A percentile compares a stretch with the other conserved stretches of the same genome.
Evolutionary conservation across 345 rosid genomes (phyloP).

Genomic region (Trapa incisa): DNA sequence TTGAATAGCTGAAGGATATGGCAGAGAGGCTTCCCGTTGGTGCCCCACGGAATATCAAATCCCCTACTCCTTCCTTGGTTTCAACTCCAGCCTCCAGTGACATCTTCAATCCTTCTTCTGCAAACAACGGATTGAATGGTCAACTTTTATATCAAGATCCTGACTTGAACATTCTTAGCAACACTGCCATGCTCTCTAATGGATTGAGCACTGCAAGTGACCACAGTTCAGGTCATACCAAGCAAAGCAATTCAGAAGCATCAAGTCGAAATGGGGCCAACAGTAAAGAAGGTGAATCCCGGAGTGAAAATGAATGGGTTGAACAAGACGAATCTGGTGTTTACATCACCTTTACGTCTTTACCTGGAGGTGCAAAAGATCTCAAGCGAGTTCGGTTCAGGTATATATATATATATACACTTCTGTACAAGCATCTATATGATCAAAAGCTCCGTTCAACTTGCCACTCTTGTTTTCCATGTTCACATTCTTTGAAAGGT

Average conservation of each 20-base stretch:
- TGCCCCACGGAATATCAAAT: constrained; percentile 32
- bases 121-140: constrained; percentile 23
- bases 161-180: constrained; percentile 31
- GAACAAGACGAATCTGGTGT: constrained; percentile 99
- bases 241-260: constrained; percentile 48
- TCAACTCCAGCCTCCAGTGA: constrained; percentile 42
- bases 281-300: constrained; percentile 52
- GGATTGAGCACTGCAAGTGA: constrained; percentile 36
- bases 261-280: constrained; percentile 43
- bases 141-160: constrained; percentile 26
- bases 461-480: neutral
- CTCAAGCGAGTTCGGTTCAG: constrained; percentile 98
- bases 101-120: constrained; percentile 28
- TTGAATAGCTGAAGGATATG: constrained; percentile 41
- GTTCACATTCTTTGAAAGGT: neutral
- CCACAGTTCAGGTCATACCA: constrained; percentile 32
- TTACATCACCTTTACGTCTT: constrained; percentile 77
- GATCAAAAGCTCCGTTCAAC: neutral
- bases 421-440: no score
- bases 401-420: constrained; percentile 15
- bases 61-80: constrained; percentile 44
- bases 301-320: constrained; percentile 71
- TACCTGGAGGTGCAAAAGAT: constrained; percentile 80
- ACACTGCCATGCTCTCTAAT: constrained; percentile 36
- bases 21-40: constrained; percentile 86